Evolutionary conservation across 169 alveolate genomes (phyloP), one percentile per base, ranked within the genome.

Genomic region (Miamiensis avidus): DNA sequence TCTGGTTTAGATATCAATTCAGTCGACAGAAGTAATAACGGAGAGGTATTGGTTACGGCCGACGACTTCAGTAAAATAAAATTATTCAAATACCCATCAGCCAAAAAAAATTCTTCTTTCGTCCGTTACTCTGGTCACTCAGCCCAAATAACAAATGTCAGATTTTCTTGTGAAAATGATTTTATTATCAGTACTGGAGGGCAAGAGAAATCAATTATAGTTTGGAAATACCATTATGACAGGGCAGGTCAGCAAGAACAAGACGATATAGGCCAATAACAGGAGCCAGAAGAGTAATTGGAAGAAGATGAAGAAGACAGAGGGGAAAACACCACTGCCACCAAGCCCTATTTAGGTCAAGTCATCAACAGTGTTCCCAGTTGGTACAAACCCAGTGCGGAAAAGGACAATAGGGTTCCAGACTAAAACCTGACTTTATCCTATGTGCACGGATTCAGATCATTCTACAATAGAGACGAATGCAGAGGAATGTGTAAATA

Each of bases 41-140:
- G 83, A 15, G 90, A 76, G 29, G 95, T 96, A 0, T 78, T 93
- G 1, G 97, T 94, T 0, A 92, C 97, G 34, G 96, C 91, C 1
- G 98, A 96, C 88, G 96, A 94, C 76, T 96, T 91, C 85, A 94
- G 96, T 29, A 82, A 87, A 85, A 95, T 94, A 15, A 96, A 94
- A 82, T 88, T 94, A 65, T 94, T 93, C 77, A 94, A 89, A 81
- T 93, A 84, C 85, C 98, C 97, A 27, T 91, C 96, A 76, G 91
- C 93, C 0, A 91, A 89, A n/a, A 92, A 92, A 72, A 91, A 89
- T 84, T 85, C 93, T 16, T 88, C 94, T 29, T 93, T 88, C 84
- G 84, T 86, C 77, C 84, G 81, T 72, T 93, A 89, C 49, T 88
- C 81, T 34, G 97, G 98, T 0, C 97, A 94, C 75, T 91, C 96